phyloP scores from a whole-genome alignment of 2,329 filamentous ascomycete species.

The Plectosphaerella plurivora region DNA sequence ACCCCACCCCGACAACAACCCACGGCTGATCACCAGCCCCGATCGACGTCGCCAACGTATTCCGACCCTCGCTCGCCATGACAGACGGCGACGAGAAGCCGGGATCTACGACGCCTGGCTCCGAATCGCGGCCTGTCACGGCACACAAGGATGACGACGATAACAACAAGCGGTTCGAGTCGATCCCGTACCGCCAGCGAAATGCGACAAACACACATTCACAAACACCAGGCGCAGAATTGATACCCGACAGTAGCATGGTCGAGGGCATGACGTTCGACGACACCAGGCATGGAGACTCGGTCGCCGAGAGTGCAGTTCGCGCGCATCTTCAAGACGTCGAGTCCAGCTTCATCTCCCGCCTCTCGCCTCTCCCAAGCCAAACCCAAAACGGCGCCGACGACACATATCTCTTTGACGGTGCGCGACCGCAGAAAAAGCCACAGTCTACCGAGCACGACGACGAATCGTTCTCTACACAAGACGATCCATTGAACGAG shows the following conservation, averaged over 20 bases:
- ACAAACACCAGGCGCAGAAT: slow-evolving; percentile 6
- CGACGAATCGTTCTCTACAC: not conserved
- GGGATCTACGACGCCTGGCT: not conserved
- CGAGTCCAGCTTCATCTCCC: slow-evolving; percentile 61
- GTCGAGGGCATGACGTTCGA: slow-evolving; percentile 34
- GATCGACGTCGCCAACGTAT: not conserved
- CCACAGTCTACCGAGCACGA: slow-evolving; percentile 1
- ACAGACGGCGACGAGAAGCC: not conserved
- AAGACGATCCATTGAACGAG: not conserved
- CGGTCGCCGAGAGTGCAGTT: slow-evolving; percentile 48
- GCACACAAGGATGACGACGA: not conserved
- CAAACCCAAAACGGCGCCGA: slow-evolving; percentile 43
- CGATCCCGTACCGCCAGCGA: slow-evolving; percentile 11
- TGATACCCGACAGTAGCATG: slow-evolving; percentile 32
- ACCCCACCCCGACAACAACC: not conserved
- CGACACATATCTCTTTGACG: slow-evolving; percentile 58
- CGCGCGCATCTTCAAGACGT: slow-evolving; percentile 57
- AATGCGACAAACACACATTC: slow-evolving; percentile 8
- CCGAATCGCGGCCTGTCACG: not conserved
- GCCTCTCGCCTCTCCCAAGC: slow-evolving; percentile 50
- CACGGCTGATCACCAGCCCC: slow-evolving; percentile 4
- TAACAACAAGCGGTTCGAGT: not conserved
- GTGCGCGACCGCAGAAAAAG: slow-evolving; percentile 15
- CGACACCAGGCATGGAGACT: slow-evolving; percentile 36
- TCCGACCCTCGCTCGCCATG: not conserved